phyloP scores from a whole-genome alignment of 163 green algal genomes.

The Volvox carteri region DNA sequence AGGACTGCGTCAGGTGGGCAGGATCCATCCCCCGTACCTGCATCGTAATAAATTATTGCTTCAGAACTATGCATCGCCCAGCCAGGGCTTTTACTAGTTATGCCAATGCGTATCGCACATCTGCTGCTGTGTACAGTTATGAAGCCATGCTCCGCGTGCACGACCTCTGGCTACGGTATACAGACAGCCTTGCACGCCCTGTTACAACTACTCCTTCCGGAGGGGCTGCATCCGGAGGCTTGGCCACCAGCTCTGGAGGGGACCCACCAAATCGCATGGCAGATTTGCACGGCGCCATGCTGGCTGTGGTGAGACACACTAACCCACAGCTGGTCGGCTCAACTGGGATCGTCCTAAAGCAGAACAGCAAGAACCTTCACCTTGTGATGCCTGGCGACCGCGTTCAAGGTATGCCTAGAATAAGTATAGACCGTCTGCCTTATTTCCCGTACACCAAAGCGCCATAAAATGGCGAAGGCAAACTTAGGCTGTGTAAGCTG shows the following conservation, averaged over 20 bases:
- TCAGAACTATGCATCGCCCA: too few species aligned
- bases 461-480: too few species aligned
- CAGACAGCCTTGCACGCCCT: neutral
- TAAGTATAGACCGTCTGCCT: too few species aligned
- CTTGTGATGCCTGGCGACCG: constrained; percentile 1
- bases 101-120: neutral
- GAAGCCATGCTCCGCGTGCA: constrained; percentile 38
- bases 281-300: constrained; percentile 34
- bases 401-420: constrained; percentile 8
- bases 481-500: too few species aligned
- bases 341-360: constrained; percentile 15
- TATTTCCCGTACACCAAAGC: too few species aligned
- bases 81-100: too few species aligned
- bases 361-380: neutral
- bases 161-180: constrained; percentile 41
- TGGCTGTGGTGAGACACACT: constrained; percentile 33
- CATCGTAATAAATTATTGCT: too few species aligned
- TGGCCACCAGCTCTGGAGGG: neutral
- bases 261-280: neutral
- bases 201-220: neutral
- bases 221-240: neutral
- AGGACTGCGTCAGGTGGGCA: neutral
- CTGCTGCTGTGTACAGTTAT: constrained; percentile 18
- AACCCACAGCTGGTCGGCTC: constrained; percentile 33
- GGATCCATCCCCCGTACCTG: too few species aligned